phyloP scores from a whole-genome alignment of 2,329 filamentous ascomycete species.

The Hirsutella thompsonii region DNA sequence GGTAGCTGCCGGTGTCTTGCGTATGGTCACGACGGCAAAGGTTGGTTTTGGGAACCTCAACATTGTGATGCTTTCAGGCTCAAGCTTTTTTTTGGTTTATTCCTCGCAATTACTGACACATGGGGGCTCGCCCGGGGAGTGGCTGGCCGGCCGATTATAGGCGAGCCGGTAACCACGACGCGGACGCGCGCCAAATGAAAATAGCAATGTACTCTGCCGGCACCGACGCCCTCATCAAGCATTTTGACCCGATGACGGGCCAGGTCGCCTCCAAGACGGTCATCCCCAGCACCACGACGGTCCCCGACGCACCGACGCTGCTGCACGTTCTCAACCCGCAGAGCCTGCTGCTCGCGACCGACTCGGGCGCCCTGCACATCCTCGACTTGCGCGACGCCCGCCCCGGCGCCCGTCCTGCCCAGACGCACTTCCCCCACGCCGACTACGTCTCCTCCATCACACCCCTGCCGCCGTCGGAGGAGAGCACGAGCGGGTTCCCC shows the following conservation, averaged over 20 bases:
- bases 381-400: conserved; percentile 62
- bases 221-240: conserved; percentile 44
- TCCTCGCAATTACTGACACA: conserved; percentile 15
- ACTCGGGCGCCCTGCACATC: conserved; percentile 79
- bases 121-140: no score
- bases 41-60: no score
- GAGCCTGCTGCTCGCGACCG: conserved; percentile 77
- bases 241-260: conserved; percentile 45
- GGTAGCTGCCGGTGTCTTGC: conserved; percentile 77
- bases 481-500: conserved; percentile 76
- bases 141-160: no score
- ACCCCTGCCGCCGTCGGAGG: conserved; percentile 64
- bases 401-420: conserved; percentile 51
- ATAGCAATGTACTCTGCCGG: conserved; percentile 54
- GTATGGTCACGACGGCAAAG: conserved; percentile 66
- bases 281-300: conserved; percentile 46
- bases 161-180: background rate
- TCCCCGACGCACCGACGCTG: conserved; percentile 62
- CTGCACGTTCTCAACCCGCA: conserved; percentile 78
- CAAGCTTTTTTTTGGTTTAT: no score
- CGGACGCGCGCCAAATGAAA: no score
- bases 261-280: conserved; percentile 70
- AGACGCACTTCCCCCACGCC: conserved; percentile 76
- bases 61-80: no score
- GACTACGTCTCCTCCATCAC: conserved; percentile 88